Evolutionary conservation across 2,329 filamentous ascomycete species (phyloP).

Genomic region (Exophiala sp.): DNA sequence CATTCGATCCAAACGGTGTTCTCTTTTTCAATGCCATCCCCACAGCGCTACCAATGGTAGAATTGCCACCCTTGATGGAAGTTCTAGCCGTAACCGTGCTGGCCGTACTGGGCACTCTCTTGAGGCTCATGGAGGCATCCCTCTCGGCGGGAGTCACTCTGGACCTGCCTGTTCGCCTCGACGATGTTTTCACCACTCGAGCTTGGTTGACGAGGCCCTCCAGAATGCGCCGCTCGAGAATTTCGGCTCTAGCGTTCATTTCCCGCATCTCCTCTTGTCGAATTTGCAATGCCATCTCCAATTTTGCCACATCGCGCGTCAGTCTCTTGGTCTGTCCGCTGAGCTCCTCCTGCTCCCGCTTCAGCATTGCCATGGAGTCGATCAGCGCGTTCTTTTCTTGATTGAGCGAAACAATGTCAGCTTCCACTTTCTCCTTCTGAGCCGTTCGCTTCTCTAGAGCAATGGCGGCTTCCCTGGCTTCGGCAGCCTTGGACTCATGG

Average conservation of each 20-base stretch:
- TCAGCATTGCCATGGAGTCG: conserved; percentile 47
- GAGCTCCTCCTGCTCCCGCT: conserved; percentile 58
- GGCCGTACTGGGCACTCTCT: conserved; percentile 45
- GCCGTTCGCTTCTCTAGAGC: conserved; percentile 70
- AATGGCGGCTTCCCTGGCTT: conserved; percentile 70
- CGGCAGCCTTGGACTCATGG: conserved; percentile 70
- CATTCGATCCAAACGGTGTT: conserved; percentile 39
- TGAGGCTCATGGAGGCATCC: conserved; percentile 47
- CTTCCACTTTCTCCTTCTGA: conserved; percentile 59
- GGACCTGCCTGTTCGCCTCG: conserved; percentile 34
- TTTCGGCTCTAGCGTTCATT: conserved; percentile 85
- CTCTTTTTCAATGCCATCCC: conserved; percentile 49
- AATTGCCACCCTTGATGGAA: conserved; percentile 34
- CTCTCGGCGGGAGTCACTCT: conserved; percentile 23
- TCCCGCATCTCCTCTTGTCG: conserved; percentile 83
- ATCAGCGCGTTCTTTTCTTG: conserved; percentile 60
- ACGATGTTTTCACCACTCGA: conserved; percentile 58
- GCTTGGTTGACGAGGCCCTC: conserved; percentile 97
- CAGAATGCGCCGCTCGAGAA: conserved; percentile 82
- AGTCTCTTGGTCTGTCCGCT: conserved; percentile 71
- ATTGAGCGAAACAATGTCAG: conserved; percentile 45
- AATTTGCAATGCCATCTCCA: conserved; percentile 83
- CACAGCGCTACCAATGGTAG: conserved; percentile 31
- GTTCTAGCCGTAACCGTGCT: conserved; percentile 38
- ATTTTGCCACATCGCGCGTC: conserved; percentile 76